phyloP scores from a whole-genome alignment of 352 stramenopile genomes.

The Phytophthora agathidicida region DNA sequence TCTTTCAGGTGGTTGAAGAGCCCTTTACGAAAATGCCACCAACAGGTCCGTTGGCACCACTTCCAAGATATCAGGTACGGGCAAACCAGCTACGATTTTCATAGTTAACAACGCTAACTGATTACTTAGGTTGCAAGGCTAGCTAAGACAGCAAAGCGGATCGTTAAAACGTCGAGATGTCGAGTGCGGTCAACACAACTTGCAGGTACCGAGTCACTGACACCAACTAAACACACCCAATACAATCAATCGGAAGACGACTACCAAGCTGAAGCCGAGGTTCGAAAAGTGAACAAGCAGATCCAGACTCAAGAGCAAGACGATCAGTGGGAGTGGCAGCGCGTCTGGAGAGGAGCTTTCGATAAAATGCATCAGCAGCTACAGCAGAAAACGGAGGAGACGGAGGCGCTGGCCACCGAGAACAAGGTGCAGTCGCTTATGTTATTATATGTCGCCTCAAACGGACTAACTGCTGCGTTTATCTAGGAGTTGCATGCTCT shows the following conservation, averaged over 20 bases:
- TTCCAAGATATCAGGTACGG: constrained; percentile 55
- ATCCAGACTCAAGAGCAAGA: constrained; percentile 66
- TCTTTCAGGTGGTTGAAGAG: constrained; percentile 46
- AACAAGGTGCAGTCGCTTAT: constrained; percentile 43
- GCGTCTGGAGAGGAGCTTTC: constrained; percentile 75
- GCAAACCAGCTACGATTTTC: not conserved
- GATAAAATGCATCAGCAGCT: constrained; percentile 59
- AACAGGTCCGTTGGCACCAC: constrained; percentile 52
- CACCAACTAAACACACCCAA: not conserved
- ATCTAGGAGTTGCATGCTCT: constrained; percentile 51
- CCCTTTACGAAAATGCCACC: constrained; percentile 72
- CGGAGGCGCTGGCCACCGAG: constrained; percentile 36
- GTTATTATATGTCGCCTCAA: no score
- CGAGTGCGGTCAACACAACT: not conserved
- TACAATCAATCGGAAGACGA: constrained; percentile 19
- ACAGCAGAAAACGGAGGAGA: constrained; percentile 36
- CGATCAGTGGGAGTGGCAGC: constrained; percentile 75
- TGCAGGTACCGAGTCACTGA: not conserved
- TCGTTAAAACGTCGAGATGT: not conserved
- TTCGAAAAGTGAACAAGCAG: constrained; percentile 48
- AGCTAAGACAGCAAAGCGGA: constrained; percentile 9
- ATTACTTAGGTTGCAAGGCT: constrained; percentile 32
- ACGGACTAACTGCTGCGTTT: not conserved
- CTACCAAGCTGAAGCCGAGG: not conserved
- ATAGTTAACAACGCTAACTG: not conserved